Percentiles rank a stretch among this genome's conserved stretches.
phyloP scores from a whole-genome alignment of 148 eudicot species.

The Fagopyrum homotropicum region DNA sequence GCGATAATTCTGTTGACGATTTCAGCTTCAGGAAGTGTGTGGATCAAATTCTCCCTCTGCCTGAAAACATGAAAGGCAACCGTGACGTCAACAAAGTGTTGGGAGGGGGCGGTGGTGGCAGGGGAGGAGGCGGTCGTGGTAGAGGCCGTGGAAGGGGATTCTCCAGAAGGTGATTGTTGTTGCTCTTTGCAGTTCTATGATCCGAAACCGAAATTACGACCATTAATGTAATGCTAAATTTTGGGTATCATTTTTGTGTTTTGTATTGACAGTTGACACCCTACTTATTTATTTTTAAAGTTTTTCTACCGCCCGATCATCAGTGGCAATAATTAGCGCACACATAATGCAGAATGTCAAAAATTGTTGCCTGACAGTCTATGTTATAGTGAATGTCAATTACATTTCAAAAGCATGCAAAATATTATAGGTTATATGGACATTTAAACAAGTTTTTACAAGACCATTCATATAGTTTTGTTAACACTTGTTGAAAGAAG shows the following conservation, averaged over 20 bases:
- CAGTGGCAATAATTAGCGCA: too few species aligned
- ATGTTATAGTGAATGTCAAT: too few species aligned
- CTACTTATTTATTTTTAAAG: neutral
- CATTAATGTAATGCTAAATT: neutral
- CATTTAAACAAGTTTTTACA: too few species aligned
- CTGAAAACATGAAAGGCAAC: conserved; percentile 71
- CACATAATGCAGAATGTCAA: too few species aligned
- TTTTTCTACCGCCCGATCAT: too few species aligned
- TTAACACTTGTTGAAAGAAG: too few species aligned
- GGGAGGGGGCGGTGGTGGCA: conserved; percentile 31
- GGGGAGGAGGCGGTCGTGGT: conserved; percentile 41
- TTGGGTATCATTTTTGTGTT: neutral
- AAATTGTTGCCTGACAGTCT: too few species aligned
- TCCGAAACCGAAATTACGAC: neutral
- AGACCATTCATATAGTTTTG: too few species aligned
- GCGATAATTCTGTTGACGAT: conserved; percentile 62
- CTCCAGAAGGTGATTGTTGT: conserved; percentile 36
- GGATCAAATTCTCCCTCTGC: conserved; percentile 82
- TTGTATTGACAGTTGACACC: neutral
- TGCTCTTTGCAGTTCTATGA: neutral
- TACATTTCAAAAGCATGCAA: too few species aligned
- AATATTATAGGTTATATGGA: too few species aligned
- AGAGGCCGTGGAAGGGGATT: conserved; percentile 59
- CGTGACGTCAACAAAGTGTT: conserved; percentile 49
- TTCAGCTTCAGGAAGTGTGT: conserved; percentile 98